Evolutionary conservation across 2,329 filamentous ascomycete species (phyloP).

Genomic region (Cadophora sp.): DNA sequence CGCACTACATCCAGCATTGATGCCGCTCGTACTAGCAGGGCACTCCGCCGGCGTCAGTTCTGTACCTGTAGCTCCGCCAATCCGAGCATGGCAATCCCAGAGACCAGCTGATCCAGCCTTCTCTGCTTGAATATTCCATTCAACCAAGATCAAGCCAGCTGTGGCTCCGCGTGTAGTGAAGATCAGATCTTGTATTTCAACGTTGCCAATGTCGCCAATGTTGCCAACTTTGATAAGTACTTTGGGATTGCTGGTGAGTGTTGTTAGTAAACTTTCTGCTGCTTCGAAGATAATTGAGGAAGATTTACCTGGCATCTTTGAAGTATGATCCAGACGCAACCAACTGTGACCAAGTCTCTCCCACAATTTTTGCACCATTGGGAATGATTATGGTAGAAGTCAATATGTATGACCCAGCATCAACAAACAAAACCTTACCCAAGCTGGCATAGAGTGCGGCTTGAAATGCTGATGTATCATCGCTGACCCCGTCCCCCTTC

Average conservation of each 20-base stretch:
- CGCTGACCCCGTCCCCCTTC: constrained; percentile 67
- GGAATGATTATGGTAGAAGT: constrained; percentile 50
- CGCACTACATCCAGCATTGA: too few species aligned
- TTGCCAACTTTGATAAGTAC: constrained; percentile 31
- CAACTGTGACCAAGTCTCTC: constrained; percentile 50
- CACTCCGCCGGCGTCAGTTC: too few species aligned
- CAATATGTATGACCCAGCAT: constrained; percentile 59
- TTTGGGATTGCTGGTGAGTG: constrained; percentile 7
- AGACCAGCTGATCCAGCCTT: too few species aligned
- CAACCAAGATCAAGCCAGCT: too few species aligned
- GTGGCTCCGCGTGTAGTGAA: too few species aligned
- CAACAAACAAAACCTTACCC: constrained; percentile 60
- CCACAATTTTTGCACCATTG: constrained; percentile 45
- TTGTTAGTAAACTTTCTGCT: too few species aligned
- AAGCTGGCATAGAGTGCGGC: constrained; percentile 7
- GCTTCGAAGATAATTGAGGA: too few species aligned
- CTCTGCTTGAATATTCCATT: constrained; percentile 44
- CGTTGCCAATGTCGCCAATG: too few species aligned
- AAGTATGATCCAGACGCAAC: constrained; percentile 50
- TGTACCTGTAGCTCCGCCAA: too few species aligned
- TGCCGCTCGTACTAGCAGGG: too few species aligned
- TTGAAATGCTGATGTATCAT: constrained; percentile 72
- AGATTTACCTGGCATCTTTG: constrained; percentile 41
- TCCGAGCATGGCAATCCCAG: too few species aligned
- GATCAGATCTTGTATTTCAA: too few species aligned